Conservation (phyloP, 73 alveolate species). For the Paramecium caudatum region DNA sequence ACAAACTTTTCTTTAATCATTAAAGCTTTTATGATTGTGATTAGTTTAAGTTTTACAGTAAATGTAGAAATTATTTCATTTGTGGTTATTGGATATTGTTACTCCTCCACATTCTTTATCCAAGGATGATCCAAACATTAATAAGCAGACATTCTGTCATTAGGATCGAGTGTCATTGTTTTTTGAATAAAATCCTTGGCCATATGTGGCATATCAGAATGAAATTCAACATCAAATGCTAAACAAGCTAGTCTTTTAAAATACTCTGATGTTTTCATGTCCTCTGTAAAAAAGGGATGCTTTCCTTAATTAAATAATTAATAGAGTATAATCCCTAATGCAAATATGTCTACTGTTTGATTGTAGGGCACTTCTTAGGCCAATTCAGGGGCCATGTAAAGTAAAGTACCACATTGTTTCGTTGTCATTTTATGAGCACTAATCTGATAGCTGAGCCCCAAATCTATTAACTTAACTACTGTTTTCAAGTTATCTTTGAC, state of each 20-base stretch:
- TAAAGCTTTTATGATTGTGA: conserved; percentile 1
- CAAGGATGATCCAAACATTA: conserved; percentile 54
- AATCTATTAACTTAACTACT: conserved; percentile 25
- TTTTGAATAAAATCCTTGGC: conserved; percentile 40
- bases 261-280: conserved; percentile 17
- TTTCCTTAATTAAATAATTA: conserved; percentile 25
- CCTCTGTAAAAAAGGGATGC: conserved; percentile 18
- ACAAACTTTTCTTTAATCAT: not conserved
- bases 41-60: not conserved
- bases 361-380: conserved; percentile 35
- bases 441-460: conserved; percentile 40
- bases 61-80: conserved; percentile 44
- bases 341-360: conserved; percentile 37
- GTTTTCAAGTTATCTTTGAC: conserved; percentile 1
- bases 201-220: not conserved
- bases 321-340: conserved; percentile 33
- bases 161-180: not conserved
- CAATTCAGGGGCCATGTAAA: conserved; percentile 63
- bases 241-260: not conserved
- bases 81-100: conserved; percentile 9
- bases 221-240: not conserved
- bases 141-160: conserved; percentile 59
- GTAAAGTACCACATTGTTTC: conserved; percentile 7
- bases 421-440: not conserved
- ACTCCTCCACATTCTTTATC: not conserved